Evolutionary conservation across 768 basidiomycete species (phyloP).

Genomic region (Lactarius trivialis): DNA sequence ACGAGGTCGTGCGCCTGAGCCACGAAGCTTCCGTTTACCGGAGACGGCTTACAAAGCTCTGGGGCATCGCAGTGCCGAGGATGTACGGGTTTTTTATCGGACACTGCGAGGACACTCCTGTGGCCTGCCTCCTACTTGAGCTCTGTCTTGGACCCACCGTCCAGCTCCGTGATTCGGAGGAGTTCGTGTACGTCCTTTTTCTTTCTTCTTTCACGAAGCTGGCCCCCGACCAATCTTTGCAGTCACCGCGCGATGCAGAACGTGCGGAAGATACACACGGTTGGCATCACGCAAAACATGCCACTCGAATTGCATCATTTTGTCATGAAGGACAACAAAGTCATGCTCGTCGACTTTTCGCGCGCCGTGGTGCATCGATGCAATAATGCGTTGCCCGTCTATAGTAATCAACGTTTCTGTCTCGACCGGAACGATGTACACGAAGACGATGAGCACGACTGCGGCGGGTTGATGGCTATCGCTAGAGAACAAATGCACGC

Average conservation of each 20-base stretch:
- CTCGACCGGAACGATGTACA: background rate
- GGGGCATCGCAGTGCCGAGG: constrained; percentile 14
- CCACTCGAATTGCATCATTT: constrained; percentile 14
- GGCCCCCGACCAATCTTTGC: background rate
- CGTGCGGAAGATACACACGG: constrained; percentile 12
- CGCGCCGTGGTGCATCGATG: constrained; percentile 14
- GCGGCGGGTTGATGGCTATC: background rate
- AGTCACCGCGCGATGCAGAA: constrained; percentile 15
- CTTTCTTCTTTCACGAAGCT: background rate
- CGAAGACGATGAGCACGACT: background rate
- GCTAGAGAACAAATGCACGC: constrained; percentile 4
- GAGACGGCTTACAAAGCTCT: constrained; percentile 9
- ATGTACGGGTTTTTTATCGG: constrained; percentile 18
- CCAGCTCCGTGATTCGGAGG: background rate
- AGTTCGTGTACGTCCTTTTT: constrained; percentile 7
- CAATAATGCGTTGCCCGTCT: constrained; percentile 13
- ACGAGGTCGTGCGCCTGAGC: constrained; percentile 15
- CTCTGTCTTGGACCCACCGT: constrained; percentile 1
- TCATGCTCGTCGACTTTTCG: constrained; percentile 16
- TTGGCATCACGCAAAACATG: constrained; percentile 14
- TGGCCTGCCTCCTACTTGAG: constrained; percentile 15
- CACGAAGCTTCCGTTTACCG: constrained; percentile 18
- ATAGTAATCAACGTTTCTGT: constrained; percentile 9
- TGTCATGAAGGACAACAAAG: constrained; percentile 17
- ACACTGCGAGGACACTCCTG: background rate